Base-by-base conservation (phyloP, 352 stramenopile species). In the Pythium rishiriense region DNA sequence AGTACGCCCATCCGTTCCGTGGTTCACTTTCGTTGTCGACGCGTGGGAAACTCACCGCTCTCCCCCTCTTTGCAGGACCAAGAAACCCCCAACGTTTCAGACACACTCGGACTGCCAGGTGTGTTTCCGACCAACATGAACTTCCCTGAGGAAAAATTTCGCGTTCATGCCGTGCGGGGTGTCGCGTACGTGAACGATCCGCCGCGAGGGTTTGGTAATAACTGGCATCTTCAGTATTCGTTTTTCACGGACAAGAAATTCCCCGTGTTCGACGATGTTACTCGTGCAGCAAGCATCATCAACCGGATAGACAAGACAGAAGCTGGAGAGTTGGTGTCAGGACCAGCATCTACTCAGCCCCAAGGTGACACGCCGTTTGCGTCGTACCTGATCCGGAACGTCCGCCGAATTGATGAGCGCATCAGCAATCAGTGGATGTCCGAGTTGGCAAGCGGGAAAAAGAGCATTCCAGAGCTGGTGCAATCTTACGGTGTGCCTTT, bases 221-320 rank as follows among this genome's bases (percentile, higher is more conserved):
- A 91, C 55, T 93, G 83, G 87, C 87, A 95, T 68, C 58, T 87
- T 41, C 87, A 95, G 58, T 95, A 95, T 57, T 92, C 85, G 26
- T 81, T 79, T 28, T 96, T 96, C 70, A 88, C 78, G 15, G 82
- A 94, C 68, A 93, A 88, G 53, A 83, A 81, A 17, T 73, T 87
- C 29, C 73, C 79, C 0, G 72, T 90, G 55, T 94, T 94, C 73
- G 83, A 96, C 41, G 74, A 88, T 46, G 46, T 91, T 1, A 70
- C 74, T 12, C 68, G 81, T 21, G 78, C 83, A 2, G 68, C 79
- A 7, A 66, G 69, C 7, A 73, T 83, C 6, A 93, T 93, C 59
- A 45, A 70, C 10, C 70, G 77, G 39, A 74, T 76, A 37, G 48
- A 78, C 14, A 57, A 42, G 9, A 47, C 29, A 0, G 62, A 68